Evolutionary conservation across 768 basidiomycete species (phyloP), one percentile per base, ranked within the genome.

Genomic region (Collybia mongolica): DNA sequence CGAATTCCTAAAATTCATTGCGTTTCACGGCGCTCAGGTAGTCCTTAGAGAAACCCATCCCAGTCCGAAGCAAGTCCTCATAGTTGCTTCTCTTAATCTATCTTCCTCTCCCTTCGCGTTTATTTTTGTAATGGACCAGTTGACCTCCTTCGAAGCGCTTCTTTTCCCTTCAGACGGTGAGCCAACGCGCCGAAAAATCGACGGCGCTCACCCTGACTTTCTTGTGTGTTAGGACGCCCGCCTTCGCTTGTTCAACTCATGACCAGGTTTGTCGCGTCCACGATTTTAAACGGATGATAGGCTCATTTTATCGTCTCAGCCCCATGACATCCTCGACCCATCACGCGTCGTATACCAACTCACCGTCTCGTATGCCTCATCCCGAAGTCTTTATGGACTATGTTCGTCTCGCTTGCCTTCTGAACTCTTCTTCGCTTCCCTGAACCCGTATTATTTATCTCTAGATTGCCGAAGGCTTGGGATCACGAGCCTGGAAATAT

Each of bases 301-400:
- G 44, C 37, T 41, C 19, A 56, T 45, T 22, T 15, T 49, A 52
- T 48, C 32, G 39, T 32, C 24, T 18, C 53, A 80, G 78, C 55
- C 74, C 73, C 2, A 73, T 76, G 66, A 64, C 74, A 46, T 59
- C 70, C n/a, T 65, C 72, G 15, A 66, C 72, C 49, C 74, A 76
- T 40, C 76, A 78, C 51, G 68, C 68, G 12, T 66, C 73, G 9
- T 76, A 76, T 47, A 73, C 72, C 39, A 63, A 70, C 48, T 66
- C 74, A 23, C 75, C 76, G 26, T 69, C 81, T 40, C 82, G 84
- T 46, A 79, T 88, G 73, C 90, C 90, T 0, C 90, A 92, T 65
- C 90, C 90, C 9, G 88, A 91, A 65, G 80, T 88, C 37, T 82
- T 87, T 62, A 92, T 92, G 89, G 88, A 91, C 67, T 88, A 85